Base-by-base conservation (phyloP, 73 alveolate species). In the Strombidium stylifer region DNA sequence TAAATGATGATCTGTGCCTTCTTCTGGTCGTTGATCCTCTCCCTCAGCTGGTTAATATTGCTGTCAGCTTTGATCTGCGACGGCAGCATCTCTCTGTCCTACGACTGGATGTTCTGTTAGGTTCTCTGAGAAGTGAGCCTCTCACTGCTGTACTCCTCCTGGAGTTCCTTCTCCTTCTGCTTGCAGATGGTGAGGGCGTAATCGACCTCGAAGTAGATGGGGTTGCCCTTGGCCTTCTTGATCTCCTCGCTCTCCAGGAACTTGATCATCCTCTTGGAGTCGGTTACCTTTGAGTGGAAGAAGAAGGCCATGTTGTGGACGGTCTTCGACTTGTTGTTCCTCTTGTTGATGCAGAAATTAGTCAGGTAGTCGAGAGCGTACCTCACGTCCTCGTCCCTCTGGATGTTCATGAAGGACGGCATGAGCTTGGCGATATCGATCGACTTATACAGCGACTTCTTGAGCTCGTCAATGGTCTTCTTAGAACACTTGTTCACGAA, bases 121-220 rank as follows among this genome's bases (percentile, higher is more conserved):
- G n/a, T n/a, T n/a, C n/a, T n/a, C n/a, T n/a, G n/a, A n/a, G n/a
- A n/a, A n/a, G n/a, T n/a, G n/a, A n/a, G n/a, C n/a, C 85, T 54
- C 56, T 55, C 3, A 65, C 78, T 28, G 58, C 66, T 53, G 6
- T 40, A 14, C 28, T 23, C 28, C 15, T 60, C 74, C 31, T 60
- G 25, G 46, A 64, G 37, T 23, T 64, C 78, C 10, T 55, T 21
- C 34, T 86, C 85, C 58, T 89, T 89, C 45, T 93, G 86, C 73
- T 93, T 88, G 73, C 93, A 92, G 50, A 92, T 85, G 72, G 93
- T 89, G 50, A 92, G 80, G 0, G 98, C 99, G 78, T 92, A 96
- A 64, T 96, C 99, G 42, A 89, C 70, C 62, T 95, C 98, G 64
- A 95, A 82, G 81, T 28, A 76, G 31, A 67, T 25, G 35, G 82